A percentile compares a stretch with the other conserved stretches of the same genome.
These are phyloP conservation scores for Zygosaccharomyces kombuchaensis DNA, from an alignment of 805 yeast species.

Conservation along the genomic window DNA sequence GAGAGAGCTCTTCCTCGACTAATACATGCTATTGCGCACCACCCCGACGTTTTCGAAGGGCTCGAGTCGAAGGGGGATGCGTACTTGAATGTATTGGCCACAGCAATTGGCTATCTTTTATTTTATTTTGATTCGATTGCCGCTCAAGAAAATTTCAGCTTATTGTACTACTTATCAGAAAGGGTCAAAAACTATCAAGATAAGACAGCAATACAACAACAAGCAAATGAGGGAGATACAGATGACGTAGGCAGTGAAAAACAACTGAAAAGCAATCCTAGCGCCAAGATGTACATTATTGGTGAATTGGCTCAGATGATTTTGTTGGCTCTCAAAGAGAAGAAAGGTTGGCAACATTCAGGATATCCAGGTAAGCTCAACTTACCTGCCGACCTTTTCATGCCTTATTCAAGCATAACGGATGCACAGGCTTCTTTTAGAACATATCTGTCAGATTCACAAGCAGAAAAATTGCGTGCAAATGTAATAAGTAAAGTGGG, in stretches of 20 bases:
- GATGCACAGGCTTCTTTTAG: slow-evolving; percentile 56
- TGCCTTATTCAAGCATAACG: slow-evolving; percentile 51
- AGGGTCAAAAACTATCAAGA: slow-evolving; percentile 77
- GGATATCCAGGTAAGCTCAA: slow-evolving; percentile 80
- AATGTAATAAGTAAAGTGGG: slow-evolving; percentile 35
- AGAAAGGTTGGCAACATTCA: slow-evolving; percentile 62
- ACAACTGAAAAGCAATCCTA: slow-evolving; percentile 16
- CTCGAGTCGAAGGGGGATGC: slow-evolving; percentile 32
- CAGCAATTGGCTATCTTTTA: slow-evolving; percentile 55
- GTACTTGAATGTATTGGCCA: slow-evolving; percentile 43
- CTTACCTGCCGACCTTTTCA: slow-evolving; percentile 64
- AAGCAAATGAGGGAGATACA: slow-evolving; percentile 17
- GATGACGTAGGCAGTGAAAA: slow-evolving; percentile 19
- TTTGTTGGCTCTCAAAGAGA: slow-evolving; percentile 53
- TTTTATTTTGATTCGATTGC: slow-evolving; percentile 60
- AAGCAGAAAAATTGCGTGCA: slow-evolving; percentile 35
- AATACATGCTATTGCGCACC: slow-evolving; percentile 69
- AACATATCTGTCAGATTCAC: slow-evolving; percentile 51
- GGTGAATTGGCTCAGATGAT: slow-evolving; percentile 71
- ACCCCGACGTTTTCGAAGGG: slow-evolving; percentile 52
- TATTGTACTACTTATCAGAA: slow-evolving; percentile 70
- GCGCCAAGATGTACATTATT: slow-evolving; percentile 48
- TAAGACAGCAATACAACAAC: slow-evolving; percentile 35
- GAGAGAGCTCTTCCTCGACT: slow-evolving; percentile 67
- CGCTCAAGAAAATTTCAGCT: slow-evolving; percentile 60